Evolutionary conservation across 768 basidiomycete genomes (phyloP).

Genomic region (Naganishia friedmannii): DNA sequence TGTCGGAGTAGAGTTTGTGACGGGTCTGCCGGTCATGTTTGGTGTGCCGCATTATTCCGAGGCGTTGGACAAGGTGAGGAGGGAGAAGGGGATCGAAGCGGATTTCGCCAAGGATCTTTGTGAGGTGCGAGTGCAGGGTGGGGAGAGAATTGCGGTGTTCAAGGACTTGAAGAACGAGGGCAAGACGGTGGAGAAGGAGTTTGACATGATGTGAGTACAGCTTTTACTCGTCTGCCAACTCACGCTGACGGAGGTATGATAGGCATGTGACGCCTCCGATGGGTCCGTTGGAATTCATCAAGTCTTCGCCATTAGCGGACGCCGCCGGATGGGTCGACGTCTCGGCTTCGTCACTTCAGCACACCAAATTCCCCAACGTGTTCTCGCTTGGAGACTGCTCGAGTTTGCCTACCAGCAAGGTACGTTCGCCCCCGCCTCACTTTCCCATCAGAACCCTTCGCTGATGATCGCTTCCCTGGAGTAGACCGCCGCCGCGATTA

Average conservation of each 20-base stretch:
- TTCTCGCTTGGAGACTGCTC: constrained; percentile 92
- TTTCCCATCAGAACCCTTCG: not conserved
- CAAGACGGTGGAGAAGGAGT: constrained; percentile 67
- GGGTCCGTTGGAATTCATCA: constrained; percentile 77
- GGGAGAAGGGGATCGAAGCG: constrained; percentile 74
- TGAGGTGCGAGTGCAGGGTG: constrained; percentile 61
- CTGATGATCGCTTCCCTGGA: not conserved
- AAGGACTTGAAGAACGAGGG: constrained; percentile 65
- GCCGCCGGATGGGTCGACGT: constrained; percentile 86
- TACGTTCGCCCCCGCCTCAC: not conserved
- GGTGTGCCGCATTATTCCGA: constrained; percentile 93
- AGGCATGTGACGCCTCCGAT: constrained; percentile 77
- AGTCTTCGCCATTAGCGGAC: constrained; percentile 59
- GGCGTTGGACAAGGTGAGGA: constrained; percentile 71
- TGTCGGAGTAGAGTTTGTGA: constrained; percentile 73
- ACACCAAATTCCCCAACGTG: constrained; percentile 78
- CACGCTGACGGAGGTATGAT: too few species aligned
- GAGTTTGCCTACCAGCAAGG: constrained; percentile 83
- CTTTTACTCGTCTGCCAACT: too few species aligned
- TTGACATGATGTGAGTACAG: constrained; percentile 63
- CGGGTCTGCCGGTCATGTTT: constrained; percentile 92
- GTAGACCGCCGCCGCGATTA: constrained; percentile 84
- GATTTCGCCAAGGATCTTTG: constrained; percentile 79
- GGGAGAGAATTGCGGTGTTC: constrained; percentile 75
- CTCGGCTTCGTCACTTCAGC: constrained; percentile 73